Base-by-base conservation (phyloP, 352 stramenopile species). In the Pythium inflatum region DNA sequence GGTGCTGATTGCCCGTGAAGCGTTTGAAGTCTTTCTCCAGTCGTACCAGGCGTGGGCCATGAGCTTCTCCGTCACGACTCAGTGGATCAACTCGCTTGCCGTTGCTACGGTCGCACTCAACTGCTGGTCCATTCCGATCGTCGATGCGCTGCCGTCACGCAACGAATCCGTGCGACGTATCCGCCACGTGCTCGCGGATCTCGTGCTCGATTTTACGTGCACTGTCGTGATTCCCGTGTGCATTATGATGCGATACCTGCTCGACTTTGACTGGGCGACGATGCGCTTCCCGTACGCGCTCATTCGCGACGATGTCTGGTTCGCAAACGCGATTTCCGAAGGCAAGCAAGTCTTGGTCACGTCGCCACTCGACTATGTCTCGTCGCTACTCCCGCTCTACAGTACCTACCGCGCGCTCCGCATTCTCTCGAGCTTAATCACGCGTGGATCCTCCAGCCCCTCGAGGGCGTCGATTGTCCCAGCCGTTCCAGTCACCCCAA, bases 341-440 rank as follows among this genome's bases (percentile, higher is more conserved):
- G 24, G 9, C 3, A 54, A 51, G 7, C 55, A 75, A 43, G 61
- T 67, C 20, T 48, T 75, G 0, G 50, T 75, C 2, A 75, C 60
- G 12, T 71, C 68, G 24, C 64, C 30, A 8, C 16, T 67, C 16
- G 68, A 75, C 22, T 58, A n/a, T n/a, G n/a, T n/a, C n/a, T n/a
- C n/a, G n/a, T n/a, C n/a, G n/a, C n/a, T n/a, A n/a, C n/a, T n/a
- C n/a, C n/a, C n/a, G n/a, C n/a, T n/a, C n/a, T n/a, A n/a, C n/a
- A n/a, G n/a, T n/a, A n/a, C n/a, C n/a, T n/a, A n/a, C n/a, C n/a
- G n/a, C n/a, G n/a, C n/a, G n/a, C n/a, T n/a, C n/a, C n/a, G n/a
- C n/a, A n/a, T n/a, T n/a, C n/a, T n/a, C n/a, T n/a, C n/a, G n/a
- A n/a, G n/a, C n/a, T n/a, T n/a, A n/a, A n/a, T n/a, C n/a, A n/a